Base-by-base conservation (phyloP, 2,329 filamentous ascomycete genomes). In the Pseudogymnoascus sp. region DNA sequence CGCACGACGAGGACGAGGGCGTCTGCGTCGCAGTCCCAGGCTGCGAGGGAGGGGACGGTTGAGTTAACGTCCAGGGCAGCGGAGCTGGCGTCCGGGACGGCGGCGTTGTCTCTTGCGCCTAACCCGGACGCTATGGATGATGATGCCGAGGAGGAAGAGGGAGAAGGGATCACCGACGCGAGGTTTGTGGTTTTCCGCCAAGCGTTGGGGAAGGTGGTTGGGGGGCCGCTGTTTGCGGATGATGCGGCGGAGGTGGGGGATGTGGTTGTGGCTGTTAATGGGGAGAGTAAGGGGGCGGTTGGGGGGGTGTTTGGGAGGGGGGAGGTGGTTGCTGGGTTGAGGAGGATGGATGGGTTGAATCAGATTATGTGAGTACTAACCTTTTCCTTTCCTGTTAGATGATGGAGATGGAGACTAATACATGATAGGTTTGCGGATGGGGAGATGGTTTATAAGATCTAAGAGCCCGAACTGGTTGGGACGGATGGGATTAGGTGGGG, bases 321-420 rank as follows among this genome's bases (percentile, higher is more conserved):
- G 0, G 94, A 99, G 76, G 91, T 89, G 0, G 78, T 88, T 64
- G 84, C 87, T 74, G 92, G 91, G 50, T 78, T 99, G 63, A 84
- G 85, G 75, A 86, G 83, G 73, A 87, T 99, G 84, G 88, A 91
- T 70, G 86, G 90, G 67, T 80, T 82, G 69, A 97, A 97, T 75
- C 87, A 93, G 78, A 87, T 99, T 72, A 99, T 99, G 92, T 93
- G 79, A 84, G 90, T 85, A 59, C 60, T 85, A 59, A 60, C 37
- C 18, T 35, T 33, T 37, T 16, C 12, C 14, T 28, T n/a, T 61
- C 5, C n/a, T n/a, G n/a, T n/a, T n/a, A n/a, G n/a, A n/a, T n/a
- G n/a, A n/a, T n/a, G n/a, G n/a, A n/a, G n/a, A 59, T 25, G 25
- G 53, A 64, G 23, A 28, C 61, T 63, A 50, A 35, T 35, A n/a